phyloP scores from a whole-genome alignment of 2,329 filamentous ascomycete species.

The Amesomyces nigricolor region DNA sequence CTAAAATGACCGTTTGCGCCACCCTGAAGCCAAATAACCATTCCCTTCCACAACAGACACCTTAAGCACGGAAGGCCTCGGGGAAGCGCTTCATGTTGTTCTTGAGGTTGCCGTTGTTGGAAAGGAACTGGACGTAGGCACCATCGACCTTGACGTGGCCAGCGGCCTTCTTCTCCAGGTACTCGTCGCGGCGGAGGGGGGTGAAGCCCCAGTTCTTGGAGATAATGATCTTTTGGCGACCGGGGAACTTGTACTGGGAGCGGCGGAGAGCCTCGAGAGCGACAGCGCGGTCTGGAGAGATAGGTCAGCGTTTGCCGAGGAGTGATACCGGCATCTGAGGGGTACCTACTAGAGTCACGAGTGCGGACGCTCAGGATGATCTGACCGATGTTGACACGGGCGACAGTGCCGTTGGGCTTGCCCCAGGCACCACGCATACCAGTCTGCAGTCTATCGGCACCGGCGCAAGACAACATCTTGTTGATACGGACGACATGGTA shows the following conservation, averaged over 20 bases:
- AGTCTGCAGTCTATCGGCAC: slow-evolving; percentile 99
- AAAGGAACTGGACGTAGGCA: slow-evolving; percentile 99
- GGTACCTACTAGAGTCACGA: slow-evolving; percentile 76
- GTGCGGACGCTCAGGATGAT: slow-evolving; percentile 97
- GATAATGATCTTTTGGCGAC: slow-evolving; percentile 99
- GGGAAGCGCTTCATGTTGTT: slow-evolving; percentile 94
- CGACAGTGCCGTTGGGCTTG: slow-evolving; percentile 98
- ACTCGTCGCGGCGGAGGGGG: slow-evolving; percentile 94
- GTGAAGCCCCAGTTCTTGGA: slow-evolving; percentile 99
- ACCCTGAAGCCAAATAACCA: slow-evolving; percentile 29
- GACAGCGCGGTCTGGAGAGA: slow-evolving; percentile 65
- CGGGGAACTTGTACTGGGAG: slow-evolving; percentile 99
- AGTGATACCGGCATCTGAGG: not conserved
- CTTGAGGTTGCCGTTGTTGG: slow-evolving; percentile 81
- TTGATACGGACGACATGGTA: slow-evolving; percentile 99
- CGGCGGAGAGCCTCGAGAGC: slow-evolving; percentile 98
- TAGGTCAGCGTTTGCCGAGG: slow-evolving; percentile 26
- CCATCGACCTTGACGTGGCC: slow-evolving; percentile 94
- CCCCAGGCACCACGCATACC: slow-evolving; percentile 99
- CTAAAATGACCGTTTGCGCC: slow-evolving; percentile 30
- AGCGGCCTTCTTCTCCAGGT: slow-evolving; percentile 88
- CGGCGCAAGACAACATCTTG: slow-evolving; percentile 99
- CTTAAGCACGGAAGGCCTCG: slow-evolving; percentile 66
- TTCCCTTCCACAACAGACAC: slow-evolving; percentile 36
- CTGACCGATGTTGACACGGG: slow-evolving; percentile 99